A percentile compares a stretch with the other conserved stretches of the same genome.
These are phyloP conservation scores for Calonectria leucothoes DNA, from an alignment of 2,329 filamentous ascomycete genomes.

Conservation along the genomic window DNA sequence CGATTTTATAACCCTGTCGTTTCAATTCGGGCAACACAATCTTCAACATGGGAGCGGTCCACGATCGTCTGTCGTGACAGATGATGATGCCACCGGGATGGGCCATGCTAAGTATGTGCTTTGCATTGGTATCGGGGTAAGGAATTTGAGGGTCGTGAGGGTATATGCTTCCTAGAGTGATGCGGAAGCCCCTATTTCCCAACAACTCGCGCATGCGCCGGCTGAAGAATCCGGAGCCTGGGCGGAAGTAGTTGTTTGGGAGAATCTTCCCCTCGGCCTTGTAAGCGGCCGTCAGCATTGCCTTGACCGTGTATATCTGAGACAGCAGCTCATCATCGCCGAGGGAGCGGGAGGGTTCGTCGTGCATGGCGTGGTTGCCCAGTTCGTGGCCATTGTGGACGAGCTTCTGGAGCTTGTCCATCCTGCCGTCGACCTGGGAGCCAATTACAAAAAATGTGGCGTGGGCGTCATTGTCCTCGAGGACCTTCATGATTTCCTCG, in stretches of 20 bases:
- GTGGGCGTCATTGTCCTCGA: conserved; percentile 73
- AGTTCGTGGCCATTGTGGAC: conserved; percentile 76
- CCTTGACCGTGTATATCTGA: conserved; percentile 75
- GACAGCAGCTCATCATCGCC: conserved; percentile 66
- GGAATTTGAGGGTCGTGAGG: conserved; percentile 91
- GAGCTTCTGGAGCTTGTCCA: conserved; percentile 66
- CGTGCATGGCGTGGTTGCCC: conserved; percentile 90
- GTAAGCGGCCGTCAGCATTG: conserved; percentile 69
- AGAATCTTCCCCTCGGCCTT: conserved; percentile 55
- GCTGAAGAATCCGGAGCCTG: conserved; percentile 87
- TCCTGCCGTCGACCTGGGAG: conserved; percentile 71
- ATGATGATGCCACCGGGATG: conserved; percentile 83
- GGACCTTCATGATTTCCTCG: conserved; percentile 73
- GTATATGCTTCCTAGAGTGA: conserved; percentile 88
- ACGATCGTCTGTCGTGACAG: conserved; percentile 85
- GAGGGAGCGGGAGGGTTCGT: conserved; percentile 78
- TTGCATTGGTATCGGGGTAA: conserved; percentile 76
- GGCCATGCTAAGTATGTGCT: conserved; percentile 84
- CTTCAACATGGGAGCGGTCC: conserved; percentile 84
- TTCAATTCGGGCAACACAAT: conserved; percentile 78
- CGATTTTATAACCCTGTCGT: conserved; percentile 75
- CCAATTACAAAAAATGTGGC: conserved; percentile 95
- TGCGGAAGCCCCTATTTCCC: conserved; percentile 70
- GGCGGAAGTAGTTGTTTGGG: conserved; percentile 78
- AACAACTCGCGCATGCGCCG: conserved; percentile 73